Evolutionary conservation across 176 grass and related monocot species (phyloP), one percentile per base, ranked within the genome.

Genomic region (Triticum urartu): DNA sequence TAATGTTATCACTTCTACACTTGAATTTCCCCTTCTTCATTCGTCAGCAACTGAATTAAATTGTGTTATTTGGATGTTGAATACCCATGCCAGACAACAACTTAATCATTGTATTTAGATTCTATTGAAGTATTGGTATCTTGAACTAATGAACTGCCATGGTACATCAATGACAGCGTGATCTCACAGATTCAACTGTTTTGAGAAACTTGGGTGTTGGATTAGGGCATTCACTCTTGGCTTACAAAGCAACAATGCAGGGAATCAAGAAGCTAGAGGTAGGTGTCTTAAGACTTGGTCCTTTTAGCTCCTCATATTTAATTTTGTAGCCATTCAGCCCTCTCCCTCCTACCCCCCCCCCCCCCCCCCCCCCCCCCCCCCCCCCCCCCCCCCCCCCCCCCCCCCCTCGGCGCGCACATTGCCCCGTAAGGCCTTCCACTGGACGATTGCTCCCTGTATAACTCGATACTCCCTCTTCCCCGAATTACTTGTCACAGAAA

Each of bases 191-290:
- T 84, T 98, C 97, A 36, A 99, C 97, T 79, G 92, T 96, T 76
- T 84, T 99, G 75, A 93, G 97, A 91, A 99, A 99, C 75, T 85
- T 99, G 85, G 97, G 94, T 65, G 81, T 94, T 68, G 90, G 97
- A 85, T 87, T 99, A 86, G 97, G 92, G 18, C 81, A 99, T 89
- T 94, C 97, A 66, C 97, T 99, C 63, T 70, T 99, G 80, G 89
- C 95, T 87, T 99, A 99, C 88, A 99, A 87, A 93, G 92, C 80
- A 80, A 90, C 97, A 40, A 81, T 96, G 3, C 89, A 83, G 34
- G 97, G 97, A 96, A 96, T 99, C 82, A 90, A 89, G 36, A 96
- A 99, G 87, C 85, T 99, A 14, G 85, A 96, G 97, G 97, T 96
- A 70, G 79, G 78, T 79, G 59, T 30, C 43, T 22, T 13, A 48